Base-by-base conservation (phyloP, 2,329 filamentous ascomycete species). In the Aureobasidium sp. region DNA sequence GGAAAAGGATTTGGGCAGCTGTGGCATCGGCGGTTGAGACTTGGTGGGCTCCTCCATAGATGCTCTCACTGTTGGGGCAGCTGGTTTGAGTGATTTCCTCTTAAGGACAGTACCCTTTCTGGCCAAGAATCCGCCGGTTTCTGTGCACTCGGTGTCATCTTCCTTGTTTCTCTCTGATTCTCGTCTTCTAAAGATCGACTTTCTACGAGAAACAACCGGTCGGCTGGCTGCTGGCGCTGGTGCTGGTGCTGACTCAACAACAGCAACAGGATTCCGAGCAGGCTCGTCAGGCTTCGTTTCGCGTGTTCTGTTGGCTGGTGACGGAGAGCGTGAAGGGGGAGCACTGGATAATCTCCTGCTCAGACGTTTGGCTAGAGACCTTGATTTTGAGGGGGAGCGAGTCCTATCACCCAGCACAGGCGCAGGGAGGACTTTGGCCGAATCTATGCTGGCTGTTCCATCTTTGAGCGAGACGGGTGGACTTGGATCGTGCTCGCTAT, bases 1-100 rank as follows among this genome's bases (percentile, higher is more conserved):
- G 9, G 79, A 80, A 67, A 80, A 80, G 0, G 78, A 80, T 62
- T 78, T 78, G 20, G 77, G 77, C 15, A 80, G 65, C 1, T 69
- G 66, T n/a, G 76, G 76, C 46, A 78, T 66, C 37, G 72, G 66
- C 23, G 76, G 75, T 46, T 67, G 66, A 55, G 48, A 69, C 26
- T 60, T 63, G 23, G 37, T 23, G 26, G 57, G 57, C 17, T 44
- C 47, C 42, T 63, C 53, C 61, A 62, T 51, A 7, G 60, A 62
- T 17, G 60, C 60, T 39, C 61, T 51, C 10, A 39, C 44, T 32
- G 63, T 44, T 10, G 46, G 53, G 5, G 36, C 51, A 12, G 23
- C 9, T 13, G 60, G 46, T 39, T 64, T 62, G 36, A 53, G 15
- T 12, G 58, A 63, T 57, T 46, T 55, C 23, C 63, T 67, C 10